Percentiles rank a stretch among this genome's conserved stretches.
Evolutionary conservation across 2,329 filamentous ascomycete species (phyloP).

Genomic region (Dryadomyces quercivorus): DNA sequence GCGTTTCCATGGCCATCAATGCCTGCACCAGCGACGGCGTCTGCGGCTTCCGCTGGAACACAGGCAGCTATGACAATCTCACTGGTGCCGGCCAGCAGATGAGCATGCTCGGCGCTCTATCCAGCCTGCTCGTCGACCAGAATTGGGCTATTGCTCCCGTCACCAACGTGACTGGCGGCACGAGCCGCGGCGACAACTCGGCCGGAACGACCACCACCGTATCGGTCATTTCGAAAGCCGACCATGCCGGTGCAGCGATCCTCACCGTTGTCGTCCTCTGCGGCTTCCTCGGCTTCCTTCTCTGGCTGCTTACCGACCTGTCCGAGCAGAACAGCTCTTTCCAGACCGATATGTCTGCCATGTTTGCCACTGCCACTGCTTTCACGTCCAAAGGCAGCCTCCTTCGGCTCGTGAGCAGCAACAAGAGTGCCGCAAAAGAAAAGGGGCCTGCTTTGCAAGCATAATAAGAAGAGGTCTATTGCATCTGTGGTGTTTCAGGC

Average conservation of each 20-base stretch:
- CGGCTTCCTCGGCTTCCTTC: constrained; percentile 38
- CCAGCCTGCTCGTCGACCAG: constrained; percentile 26
- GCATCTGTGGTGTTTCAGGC: not conserved
- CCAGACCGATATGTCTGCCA: not conserved
- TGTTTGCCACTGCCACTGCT: not conserved
- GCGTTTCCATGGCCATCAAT: constrained; percentile 44
- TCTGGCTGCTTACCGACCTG: constrained; percentile 16
- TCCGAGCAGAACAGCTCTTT: constrained; percentile 5
- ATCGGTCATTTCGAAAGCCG: constrained; percentile 25
- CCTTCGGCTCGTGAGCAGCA: not conserved
- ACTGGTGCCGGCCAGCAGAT: constrained; percentile 40
- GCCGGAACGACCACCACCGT: constrained; percentile 8
- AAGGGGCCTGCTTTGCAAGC: not conserved
- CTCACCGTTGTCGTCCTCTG: constrained; percentile 35
- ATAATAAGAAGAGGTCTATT: not conserved
- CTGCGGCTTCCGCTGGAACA: constrained; percentile 54
- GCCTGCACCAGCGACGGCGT: constrained; percentile 44
- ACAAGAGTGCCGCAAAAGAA: not conserved
- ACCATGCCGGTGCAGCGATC: constrained; percentile 57
- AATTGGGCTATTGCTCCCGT: constrained; percentile 16
- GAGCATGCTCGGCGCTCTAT: constrained; percentile 36
- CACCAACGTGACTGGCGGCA: constrained; percentile 21
- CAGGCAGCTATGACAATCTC: constrained; percentile 27
- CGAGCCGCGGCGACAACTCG: not conserved
- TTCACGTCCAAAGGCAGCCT: not conserved